phyloP scores from a whole-genome alignment of 169 alveolate species.

The Toxoplasma gondii region DNA sequence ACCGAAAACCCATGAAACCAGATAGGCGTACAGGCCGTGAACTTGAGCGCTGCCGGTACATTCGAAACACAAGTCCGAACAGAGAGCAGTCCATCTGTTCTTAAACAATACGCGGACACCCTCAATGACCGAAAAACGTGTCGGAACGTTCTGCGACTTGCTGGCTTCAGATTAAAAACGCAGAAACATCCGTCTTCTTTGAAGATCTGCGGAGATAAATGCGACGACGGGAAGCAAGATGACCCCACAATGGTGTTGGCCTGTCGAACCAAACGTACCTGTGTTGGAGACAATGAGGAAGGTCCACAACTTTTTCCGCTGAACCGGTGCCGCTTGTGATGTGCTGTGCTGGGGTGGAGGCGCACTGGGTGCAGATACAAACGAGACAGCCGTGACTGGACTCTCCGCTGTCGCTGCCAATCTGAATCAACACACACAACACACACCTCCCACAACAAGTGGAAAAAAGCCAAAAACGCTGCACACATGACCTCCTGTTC shows the following conservation, averaged over 20 bases:
- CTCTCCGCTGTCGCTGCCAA: neutral
- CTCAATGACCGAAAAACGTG: too few species aligned
- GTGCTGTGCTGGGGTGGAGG: neutral
- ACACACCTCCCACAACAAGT: neutral
- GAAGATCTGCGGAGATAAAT: neutral
- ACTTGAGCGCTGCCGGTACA: too few species aligned
- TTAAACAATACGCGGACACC: too few species aligned
- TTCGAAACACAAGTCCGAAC: too few species aligned
- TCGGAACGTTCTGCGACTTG: too few species aligned
- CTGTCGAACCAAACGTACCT: neutral
- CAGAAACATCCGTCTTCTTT: neutral
- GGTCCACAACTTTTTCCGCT: slow-evolving; percentile 3
- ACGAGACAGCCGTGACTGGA: neutral
- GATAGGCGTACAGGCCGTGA: too few species aligned
- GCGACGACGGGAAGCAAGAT: neutral
- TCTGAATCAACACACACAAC: neutral
- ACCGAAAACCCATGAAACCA: too few species aligned
- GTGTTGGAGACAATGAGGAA: slow-evolving; percentile 6
- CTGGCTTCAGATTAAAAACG: neutral
- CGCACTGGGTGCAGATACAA: neutral
- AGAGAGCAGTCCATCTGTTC: too few species aligned
- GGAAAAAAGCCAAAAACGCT: neutral
- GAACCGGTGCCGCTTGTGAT: neutral
- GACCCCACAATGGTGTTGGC: neutral
- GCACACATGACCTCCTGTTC: too few species aligned